Evolutionary conservation across 208 protist genomes (phyloP).

Genomic region (Crithidia fasciculata): DNA sequence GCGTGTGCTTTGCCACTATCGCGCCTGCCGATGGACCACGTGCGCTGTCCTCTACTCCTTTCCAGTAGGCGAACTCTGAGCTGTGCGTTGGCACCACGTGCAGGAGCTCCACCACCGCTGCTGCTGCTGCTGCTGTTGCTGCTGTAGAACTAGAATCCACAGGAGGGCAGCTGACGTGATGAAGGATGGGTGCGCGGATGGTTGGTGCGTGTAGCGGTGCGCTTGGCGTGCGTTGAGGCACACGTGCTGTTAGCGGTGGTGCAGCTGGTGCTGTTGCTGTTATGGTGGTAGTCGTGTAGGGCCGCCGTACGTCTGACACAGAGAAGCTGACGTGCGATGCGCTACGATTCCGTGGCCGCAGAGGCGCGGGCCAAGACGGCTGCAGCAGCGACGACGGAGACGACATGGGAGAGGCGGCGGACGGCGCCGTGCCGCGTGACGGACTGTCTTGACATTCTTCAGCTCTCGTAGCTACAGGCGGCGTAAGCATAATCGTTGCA

Average conservation of each 20-base stretch:
- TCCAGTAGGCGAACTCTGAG: too few relatives aligned
- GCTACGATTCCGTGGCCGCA: background rate
- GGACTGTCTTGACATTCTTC: too few relatives aligned
- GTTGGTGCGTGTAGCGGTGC: background rate
- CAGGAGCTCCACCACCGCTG: background rate
- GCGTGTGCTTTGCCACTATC: too few relatives aligned
- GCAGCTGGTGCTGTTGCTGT: background rate
- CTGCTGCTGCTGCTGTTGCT: background rate
- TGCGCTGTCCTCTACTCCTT: too few relatives aligned
- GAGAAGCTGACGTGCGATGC: conserved; percentile 29
- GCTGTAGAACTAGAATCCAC: too few relatives aligned
- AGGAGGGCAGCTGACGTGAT: too few relatives aligned
- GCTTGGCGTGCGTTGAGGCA: too few relatives aligned
- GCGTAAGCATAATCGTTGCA: too few relatives aligned
- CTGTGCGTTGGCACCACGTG: conserved; percentile 7
- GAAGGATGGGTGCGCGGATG: too few relatives aligned
- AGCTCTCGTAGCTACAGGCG: too few relatives aligned
- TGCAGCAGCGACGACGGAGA: background rate
- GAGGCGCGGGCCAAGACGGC: background rate
- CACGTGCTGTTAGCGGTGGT: background rate
- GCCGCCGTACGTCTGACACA: conserved; percentile 8
- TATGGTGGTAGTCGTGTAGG: conserved; percentile 1
- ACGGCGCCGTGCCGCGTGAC: background rate
- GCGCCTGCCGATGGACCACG: too few relatives aligned
- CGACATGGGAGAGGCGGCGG: background rate